phyloP scores from a whole-genome alignment of 2,329 filamentous ascomycete genomes.

The Cladosporium sphaerospermum region DNA sequence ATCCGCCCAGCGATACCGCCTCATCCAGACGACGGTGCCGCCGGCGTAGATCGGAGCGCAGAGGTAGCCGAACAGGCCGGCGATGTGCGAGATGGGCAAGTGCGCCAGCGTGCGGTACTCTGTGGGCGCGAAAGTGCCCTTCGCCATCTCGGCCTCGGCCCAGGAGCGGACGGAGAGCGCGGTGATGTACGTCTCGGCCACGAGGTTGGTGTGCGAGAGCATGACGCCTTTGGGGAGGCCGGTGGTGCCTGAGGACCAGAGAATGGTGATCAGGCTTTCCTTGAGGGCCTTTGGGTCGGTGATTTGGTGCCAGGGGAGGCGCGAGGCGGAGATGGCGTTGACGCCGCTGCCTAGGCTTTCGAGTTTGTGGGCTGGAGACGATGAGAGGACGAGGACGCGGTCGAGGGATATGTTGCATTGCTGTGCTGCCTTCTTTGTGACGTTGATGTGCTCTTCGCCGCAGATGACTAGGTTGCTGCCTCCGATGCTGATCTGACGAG shows the following conservation, averaged over 20 bases:
- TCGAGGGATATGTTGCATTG: constrained; percentile 40
- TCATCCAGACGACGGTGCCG: constrained; percentile 35
- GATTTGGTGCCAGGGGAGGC: constrained; percentile 49
- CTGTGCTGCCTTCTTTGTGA: constrained; percentile 46
- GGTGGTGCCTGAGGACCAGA: constrained; percentile 45
- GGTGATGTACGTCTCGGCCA: constrained; percentile 54
- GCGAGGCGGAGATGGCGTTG: constrained; percentile 28
- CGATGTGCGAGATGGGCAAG: constrained; percentile 88
- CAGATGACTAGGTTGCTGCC: constrained; percentile 39
- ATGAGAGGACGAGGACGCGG: constrained; percentile 47
- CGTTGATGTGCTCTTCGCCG: constrained; percentile 44
- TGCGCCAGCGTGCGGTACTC: constrained; percentile 47
- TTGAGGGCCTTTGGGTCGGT: constrained; percentile 45
- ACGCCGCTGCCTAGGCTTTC: constrained; percentile 29
- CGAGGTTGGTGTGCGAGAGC: constrained; percentile 75
- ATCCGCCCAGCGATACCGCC: constrained; percentile 31
- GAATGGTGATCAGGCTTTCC: constrained; percentile 38
- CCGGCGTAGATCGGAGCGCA: constrained; percentile 30
- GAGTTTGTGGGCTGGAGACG: constrained; percentile 34
- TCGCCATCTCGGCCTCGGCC: constrained; percentile 19
- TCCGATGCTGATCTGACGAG: constrained; percentile 41
- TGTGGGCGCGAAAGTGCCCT: constrained; percentile 21
- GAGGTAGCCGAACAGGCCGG: constrained; percentile 49
- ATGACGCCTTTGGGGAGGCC: constrained; percentile 88
- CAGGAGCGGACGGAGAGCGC: constrained; percentile 21